Base-by-base conservation (phyloP, 176 grass and related monocot genomes). In the Saccharum officinarum region DNA sequence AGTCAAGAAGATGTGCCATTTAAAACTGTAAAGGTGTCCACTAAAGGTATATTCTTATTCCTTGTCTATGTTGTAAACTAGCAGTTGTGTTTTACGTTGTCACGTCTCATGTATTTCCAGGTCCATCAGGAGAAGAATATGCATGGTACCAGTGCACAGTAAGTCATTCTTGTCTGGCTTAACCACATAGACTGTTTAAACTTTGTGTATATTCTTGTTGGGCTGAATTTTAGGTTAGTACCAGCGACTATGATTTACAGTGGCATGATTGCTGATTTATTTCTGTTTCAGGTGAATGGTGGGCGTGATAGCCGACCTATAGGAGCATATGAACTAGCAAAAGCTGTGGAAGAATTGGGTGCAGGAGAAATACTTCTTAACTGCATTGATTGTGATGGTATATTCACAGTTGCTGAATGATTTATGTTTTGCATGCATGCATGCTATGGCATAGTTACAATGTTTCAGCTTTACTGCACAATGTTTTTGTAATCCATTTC, bases 61-160 rank as follows among this genome's bases (percentile, higher is more conserved):
- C 46, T 31, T 76, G 70, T 88, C 38, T 77, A 42, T 83, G 39
- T 38, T 79, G 25, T 79, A 37, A 18, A 65, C 69, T 73, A 33
- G 22, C 39, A 28, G 86, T 70, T 86, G 2, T 78, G 25, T 72
- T 86, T 70, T 71, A 20, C 34, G 45, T 91, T 75, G 67, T 62
- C 66, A 65, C 7, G 66, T 71, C 68, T 85, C 69, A 76, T 70
- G 13, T 87, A 71, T 87, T 74, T 75, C 79, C 89, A 98, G 97
- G 97, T 39, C 88, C 93, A 67, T 79, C 69, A 62, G 97, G 93
- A 79, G 97, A 99, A 92, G 88, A 99, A 86, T 94, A 99, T 79
- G 97, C 93, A 86, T 99, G 97, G 97, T 99, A 96, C 75, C 93
- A 99, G 45, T 98, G 97, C 67, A 98, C 97, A 34, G 97, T 98